Percentiles rank a stretch among this genome's conserved stretches.
Conservation (phyloP, 1,284 basidiomycete species). For the Boletus sp. region DNA sequence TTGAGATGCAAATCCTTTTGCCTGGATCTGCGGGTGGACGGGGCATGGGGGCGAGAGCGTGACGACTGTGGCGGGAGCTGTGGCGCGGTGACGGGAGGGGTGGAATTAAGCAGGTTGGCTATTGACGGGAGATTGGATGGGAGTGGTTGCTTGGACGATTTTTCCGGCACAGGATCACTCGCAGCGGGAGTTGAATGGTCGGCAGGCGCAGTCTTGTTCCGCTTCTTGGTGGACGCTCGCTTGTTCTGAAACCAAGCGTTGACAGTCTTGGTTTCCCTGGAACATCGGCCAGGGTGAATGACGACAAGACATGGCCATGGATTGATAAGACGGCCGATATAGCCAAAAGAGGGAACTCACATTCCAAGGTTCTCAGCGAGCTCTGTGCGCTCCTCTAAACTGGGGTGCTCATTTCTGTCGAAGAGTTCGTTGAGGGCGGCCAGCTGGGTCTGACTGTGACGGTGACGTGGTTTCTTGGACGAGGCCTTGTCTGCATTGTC, state of each 20-base stretch:
- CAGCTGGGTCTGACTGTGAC: slow-evolving; percentile 70
- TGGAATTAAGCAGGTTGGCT: slow-evolving; percentile 48
- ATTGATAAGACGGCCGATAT: slow-evolving; percentile 33
- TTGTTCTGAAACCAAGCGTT: slow-evolving; percentile 87
- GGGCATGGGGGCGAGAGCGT: slow-evolving; percentile 33
- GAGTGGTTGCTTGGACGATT: slow-evolving; percentile 28
- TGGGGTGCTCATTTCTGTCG: slow-evolving; percentile 75
- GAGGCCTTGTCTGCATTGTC: slow-evolving; percentile 32
- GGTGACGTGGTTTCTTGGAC: slow-evolving; percentile 73
- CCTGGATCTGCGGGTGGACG: slow-evolving; percentile 41
- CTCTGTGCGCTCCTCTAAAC: slow-evolving; percentile 63
- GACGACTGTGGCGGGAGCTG: slow-evolving; percentile 37
- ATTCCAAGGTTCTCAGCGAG: slow-evolving; percentile 73
- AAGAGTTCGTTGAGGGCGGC: slow-evolving; percentile 76
- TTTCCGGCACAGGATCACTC: slow-evolving; percentile 22
- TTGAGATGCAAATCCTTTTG: slow-evolving; percentile 40
- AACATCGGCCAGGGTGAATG: slow-evolving; percentile 19
- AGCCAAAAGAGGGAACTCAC: slow-evolving; percentile 49
- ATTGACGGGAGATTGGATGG: slow-evolving; percentile 45
- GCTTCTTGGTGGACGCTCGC: slow-evolving; percentile 79
- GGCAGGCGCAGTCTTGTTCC: slow-evolving; percentile 45
- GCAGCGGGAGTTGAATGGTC: slow-evolving; percentile 15
- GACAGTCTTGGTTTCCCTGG: slow-evolving; percentile 79
- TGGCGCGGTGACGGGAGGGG: slow-evolving; percentile 37
- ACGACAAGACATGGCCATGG: slow-evolving; percentile 15